Evolutionary conservation across 2,329 filamentous ascomycete species (phyloP), one percentile per base, ranked within the genome.

Genomic region (Penicillium griseofulvum): DNA sequence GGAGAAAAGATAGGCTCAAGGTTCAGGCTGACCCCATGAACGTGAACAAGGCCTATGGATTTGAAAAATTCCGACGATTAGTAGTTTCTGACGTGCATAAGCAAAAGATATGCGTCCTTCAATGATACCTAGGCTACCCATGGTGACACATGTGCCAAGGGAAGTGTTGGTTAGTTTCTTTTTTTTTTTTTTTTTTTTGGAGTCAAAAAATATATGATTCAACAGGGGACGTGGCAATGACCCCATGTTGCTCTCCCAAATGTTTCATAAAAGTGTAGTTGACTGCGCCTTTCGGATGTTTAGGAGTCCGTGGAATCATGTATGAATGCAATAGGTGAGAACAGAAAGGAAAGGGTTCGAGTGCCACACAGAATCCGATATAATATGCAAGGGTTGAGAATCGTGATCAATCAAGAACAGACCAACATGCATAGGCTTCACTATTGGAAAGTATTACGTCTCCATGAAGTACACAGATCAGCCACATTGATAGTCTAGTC

Each of bases 401-500:
- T 28, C n/a, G n/a, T 24, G 29, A 34, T 34, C 43, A 45, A 34
- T 34, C 29, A 45, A 34, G 43, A 31, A 24, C 43, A 45, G 34
- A 49, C 46, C 17, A 24, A 49, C 39, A 41, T 28, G 38, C 29
- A 36, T 26, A 22, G 28, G n/a, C 49, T 45, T 51, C 39, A 26
- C 22, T 26, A 45, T 31, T 31, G 26, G 24, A 22, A 47, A 46
- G 28, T 47, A 10, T 45, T 51, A 45, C 39, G 31, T 44, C 39
- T 36, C 49, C 49, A 28, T 19, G 33, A 34, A 38, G 42, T 29
- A 47, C 24, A 46, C 17, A 39, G 16, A 16, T 47, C 43, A 52
- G 34, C 42, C 49, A 38, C 33, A 50, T 50, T 44, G 42, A 52
- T 33, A 38, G 49, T 47, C 49, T 52, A 39, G 34, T 26, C 49